A percentile compares a stretch with the other conserved stretches of the same genome.
phyloP scores from a whole-genome alignment of 495 filamentous ascomycete species.

The Penicillium riverlandense region DNA sequence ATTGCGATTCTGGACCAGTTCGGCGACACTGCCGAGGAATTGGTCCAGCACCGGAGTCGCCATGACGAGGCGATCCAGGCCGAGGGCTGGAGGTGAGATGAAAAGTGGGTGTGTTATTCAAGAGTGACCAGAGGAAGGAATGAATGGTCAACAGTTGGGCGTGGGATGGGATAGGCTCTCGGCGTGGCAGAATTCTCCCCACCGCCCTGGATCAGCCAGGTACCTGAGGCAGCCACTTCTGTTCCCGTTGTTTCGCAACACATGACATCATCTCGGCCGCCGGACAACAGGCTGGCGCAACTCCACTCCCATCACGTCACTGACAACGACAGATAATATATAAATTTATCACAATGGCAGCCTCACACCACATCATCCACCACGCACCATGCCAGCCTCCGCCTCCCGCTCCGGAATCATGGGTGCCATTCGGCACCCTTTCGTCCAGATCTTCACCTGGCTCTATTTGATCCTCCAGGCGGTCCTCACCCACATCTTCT shows the following conservation, averaged over 20 bases:
- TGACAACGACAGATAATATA: not conserved
- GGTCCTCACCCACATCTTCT: constrained; percentile 56
- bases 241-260: too few species aligned
- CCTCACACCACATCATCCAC: not conserved
- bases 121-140: not conserved
- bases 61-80: constrained; percentile 10
- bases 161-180: too few species aligned
- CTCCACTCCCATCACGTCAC: constrained; percentile 11
- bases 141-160: not conserved
- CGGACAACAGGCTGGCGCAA: too few species aligned
- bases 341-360: too few species aligned
- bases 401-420: constrained; percentile 6
- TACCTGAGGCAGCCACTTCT: too few species aligned
- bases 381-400: constrained; percentile 5
- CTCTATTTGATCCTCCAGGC: constrained; percentile 63
- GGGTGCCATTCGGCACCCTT: constrained; percentile 22
- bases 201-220: too few species aligned
- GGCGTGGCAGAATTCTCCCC: too few species aligned
- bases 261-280: too few species aligned
- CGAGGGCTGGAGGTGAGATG: too few species aligned
- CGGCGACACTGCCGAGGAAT: constrained; percentile 48
- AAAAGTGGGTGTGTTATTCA: too few species aligned
- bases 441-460: constrained; percentile 43
- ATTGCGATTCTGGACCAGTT: constrained; percentile 47
- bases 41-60: constrained; percentile 41